Evolutionary conservation across 164 flowering plant species (phyloP).

Genomic region (Vitis labrusca): DNA sequence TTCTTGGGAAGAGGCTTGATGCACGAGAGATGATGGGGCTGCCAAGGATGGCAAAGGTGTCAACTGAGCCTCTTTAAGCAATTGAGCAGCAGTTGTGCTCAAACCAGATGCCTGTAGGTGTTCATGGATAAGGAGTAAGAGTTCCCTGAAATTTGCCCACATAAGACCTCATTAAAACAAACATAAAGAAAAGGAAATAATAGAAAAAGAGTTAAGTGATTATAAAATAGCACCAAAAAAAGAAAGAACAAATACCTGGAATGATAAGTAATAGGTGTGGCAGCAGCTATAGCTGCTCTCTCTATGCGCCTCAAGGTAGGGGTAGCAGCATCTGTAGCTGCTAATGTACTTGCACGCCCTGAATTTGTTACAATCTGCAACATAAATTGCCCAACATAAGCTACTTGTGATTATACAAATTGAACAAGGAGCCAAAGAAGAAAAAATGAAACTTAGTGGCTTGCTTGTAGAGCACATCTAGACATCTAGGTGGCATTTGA

Average conservation of each 20-base stretch:
- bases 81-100: slow-evolving; percentile 56
- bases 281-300: slow-evolving; percentile 99
- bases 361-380: slow-evolving; percentile 91
- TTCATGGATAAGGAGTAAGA: slow-evolving; percentile 88
- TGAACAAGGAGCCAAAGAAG: no score
- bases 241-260: slow-evolving; percentile 47
- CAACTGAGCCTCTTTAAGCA: slow-evolving; percentile 87
- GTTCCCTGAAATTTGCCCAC: slow-evolving; percentile 63
- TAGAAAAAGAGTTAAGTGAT: neutral
- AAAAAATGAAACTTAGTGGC: neutral
- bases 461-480: neutral
- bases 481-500: no score
- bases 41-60: slow-evolving; percentile 75
- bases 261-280: slow-evolving; percentile 93
- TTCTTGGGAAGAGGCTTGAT: slow-evolving; percentile 67
- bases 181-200: slow-evolving; percentile 1
- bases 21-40: slow-evolving; percentile 55
- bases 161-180: neutral
- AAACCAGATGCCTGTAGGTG: slow-evolving; percentile 92
- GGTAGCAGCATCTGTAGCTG: slow-evolving; percentile 97
- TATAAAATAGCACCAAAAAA: neutral
- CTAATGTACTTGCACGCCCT: slow-evolving; percentile 92
- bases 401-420: neutral
- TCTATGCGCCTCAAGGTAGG: slow-evolving; percentile 96
- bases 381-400: slow-evolving; percentile 2